These are phyloP conservation scores for Marchantia polymorpha DNA, from an alignment of 225 moss, liverwort and hornwort genomes.

Conservation along the genomic window DNA sequence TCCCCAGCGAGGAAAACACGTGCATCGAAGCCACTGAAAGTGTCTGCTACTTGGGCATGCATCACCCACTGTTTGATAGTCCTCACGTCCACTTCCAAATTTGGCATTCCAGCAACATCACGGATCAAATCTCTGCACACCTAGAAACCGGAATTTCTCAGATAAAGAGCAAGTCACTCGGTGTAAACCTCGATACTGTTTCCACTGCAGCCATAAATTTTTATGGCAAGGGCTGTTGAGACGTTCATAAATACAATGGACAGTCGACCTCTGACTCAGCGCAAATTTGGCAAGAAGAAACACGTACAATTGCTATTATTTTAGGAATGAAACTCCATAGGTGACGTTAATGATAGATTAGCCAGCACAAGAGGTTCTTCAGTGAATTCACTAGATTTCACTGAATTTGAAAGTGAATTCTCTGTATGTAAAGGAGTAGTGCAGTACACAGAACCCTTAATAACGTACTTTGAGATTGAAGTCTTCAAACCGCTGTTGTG, in stretches of 20 bases:
- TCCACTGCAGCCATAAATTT: no score
- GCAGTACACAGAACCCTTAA: not conserved
- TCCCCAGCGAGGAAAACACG: conserved; percentile 80
- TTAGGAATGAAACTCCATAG: no score
- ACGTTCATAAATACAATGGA: no score
- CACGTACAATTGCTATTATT: no score
- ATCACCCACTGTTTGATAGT: conserved; percentile 85
- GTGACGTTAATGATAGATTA: no score
- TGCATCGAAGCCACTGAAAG: conserved; percentile 47
- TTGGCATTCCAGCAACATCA: conserved; percentile 59
- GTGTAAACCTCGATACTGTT: no score
- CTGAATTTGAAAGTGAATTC: not conserved
- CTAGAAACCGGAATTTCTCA: conserved; percentile 31
- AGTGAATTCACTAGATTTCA: no score
- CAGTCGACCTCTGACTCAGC: no score
- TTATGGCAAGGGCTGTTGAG: no score
- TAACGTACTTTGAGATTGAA: conserved; percentile 54
- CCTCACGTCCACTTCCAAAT: conserved; percentile 61
- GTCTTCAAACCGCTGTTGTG: conserved; percentile 64
- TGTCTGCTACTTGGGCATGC: conserved; percentile 86
- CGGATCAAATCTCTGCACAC: conserved; percentile 64
- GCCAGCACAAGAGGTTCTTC: no score
- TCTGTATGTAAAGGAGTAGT: not conserved
- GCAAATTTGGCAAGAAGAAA: no score
- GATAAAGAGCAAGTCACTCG: not conserved